These are phyloP conservation scores for Mercurialis annua DNA, from an alignment of 345 rosid genomes.

Conservation along the genomic window DNA sequence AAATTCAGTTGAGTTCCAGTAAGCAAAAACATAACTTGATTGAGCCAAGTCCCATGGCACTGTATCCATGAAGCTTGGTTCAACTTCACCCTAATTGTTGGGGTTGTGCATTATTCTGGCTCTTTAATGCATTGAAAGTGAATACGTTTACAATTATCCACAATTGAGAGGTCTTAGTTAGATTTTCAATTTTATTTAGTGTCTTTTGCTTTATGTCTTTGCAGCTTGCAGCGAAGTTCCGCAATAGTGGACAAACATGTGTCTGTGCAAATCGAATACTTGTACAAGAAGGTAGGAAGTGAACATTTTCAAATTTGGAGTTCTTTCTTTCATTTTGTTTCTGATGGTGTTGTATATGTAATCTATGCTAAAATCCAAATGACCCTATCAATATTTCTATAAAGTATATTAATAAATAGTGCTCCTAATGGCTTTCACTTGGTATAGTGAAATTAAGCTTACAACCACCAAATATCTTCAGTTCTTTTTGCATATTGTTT, in stretches of 20 bases:
- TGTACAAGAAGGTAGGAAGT: constrained; percentile 86
- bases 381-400: background rate
- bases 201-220: constrained; percentile 1
- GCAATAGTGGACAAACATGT: constrained; percentile 96
- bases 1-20: too few species aligned
- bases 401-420: background rate
- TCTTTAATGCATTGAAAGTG: background rate
- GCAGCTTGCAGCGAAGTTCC: constrained; percentile 94
- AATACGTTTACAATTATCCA: background rate
- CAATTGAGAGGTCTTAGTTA: background rate
- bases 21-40: too few species aligned
- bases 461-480: background rate
- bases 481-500: background rate
- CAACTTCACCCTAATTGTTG: too few species aligned
- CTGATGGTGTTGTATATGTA: background rate
- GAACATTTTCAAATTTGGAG: background rate
- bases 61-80: too few species aligned
- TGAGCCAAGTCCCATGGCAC: too few species aligned
- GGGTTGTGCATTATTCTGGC: background rate
- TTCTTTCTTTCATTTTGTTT: background rate
- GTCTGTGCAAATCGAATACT: constrained; percentile 89
- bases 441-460: background rate
- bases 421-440: background rate
- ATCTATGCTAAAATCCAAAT: background rate
- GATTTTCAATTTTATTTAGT: background rate